Base-by-base conservation (phyloP, 768 basidiomycete species). In the Lentinula edodes region DNA sequence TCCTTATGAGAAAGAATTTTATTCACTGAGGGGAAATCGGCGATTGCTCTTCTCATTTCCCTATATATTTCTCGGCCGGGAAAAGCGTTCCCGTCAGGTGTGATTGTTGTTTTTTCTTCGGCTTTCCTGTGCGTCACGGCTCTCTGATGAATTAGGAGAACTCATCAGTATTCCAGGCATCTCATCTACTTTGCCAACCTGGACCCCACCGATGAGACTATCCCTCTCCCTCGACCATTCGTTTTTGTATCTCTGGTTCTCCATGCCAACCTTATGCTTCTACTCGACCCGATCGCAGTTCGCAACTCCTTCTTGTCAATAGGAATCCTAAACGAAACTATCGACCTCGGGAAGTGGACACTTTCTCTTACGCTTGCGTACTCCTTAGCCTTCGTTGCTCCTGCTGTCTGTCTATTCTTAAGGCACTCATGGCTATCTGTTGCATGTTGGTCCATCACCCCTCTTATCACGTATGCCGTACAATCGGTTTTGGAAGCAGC, bases 391-490 rank as follows among this genome's bases (percentile, higher is more conserved):
- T 75, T 78, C 23, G 75, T 86, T 6, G 74, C 80, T 1, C 84
- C 84, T 2, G 70, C 78, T 0, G 64, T 85, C 36, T 81, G 79
- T 9, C 52, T 85, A 39, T 79, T 84, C 56, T 71, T 79, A 6
- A 73, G 72, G 6, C 76, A 76, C 52, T 70, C 79, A 10, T 86
- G 84, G 83, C 82, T 83, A 64, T 80, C 78, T 2, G 77, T 76
- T 6, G 66, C 69, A 18, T 86, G 85, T 84, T 85, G 83, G 81
- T 75, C 74, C 52, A 64, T 78, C 20, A 78, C 83, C 0, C 68
- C 72, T 0, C 58, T 74, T 20, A 60, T 84, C 16, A 76, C 83
- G 0, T 80, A 72, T 45, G 68, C 82, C 39, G 75, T 78, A 1
- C 80, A 84, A 55, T 76, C 73, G 1, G 76, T 80, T 34, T 75